These are phyloP conservation scores for Syncephalastrum sp. DNA, from an alignment of 371 early-diverging fungal genomes.

Conservation along the genomic window DNA sequence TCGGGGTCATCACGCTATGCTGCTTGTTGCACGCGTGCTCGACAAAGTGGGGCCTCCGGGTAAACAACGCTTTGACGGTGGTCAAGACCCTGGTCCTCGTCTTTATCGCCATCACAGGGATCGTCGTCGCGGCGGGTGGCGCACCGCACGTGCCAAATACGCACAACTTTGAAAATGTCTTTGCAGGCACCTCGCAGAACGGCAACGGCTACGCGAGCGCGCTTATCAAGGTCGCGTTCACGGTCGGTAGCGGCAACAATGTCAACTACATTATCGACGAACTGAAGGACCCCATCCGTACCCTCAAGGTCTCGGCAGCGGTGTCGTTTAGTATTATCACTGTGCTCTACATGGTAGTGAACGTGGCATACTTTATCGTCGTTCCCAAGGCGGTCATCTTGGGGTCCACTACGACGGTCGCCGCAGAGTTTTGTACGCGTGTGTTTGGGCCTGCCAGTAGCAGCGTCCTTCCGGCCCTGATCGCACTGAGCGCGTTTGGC, in stretches of 20 bases:
- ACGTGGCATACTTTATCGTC: constrained; percentile 36
- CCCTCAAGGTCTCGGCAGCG: constrained; percentile 23
- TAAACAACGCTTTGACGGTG: constrained; percentile 10
- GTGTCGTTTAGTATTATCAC: constrained; percentile 22
- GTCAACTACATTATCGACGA: constrained; percentile 33
- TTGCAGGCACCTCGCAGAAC: constrained; percentile 12
- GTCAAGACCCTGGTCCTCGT: constrained; percentile 17
- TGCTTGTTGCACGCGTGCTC: constrained; percentile 15
- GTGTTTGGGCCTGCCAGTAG: constrained; percentile 25
- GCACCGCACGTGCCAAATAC: constrained; percentile 9
- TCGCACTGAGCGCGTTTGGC: constrained; percentile 26
- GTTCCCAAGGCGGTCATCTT: constrained; percentile 28
- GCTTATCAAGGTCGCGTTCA: constrained; percentile 23
- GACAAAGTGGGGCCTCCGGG: constrained; percentile 12
- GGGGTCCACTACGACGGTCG: constrained; percentile 20
- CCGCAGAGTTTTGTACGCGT: constrained; percentile 30
- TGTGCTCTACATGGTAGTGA: constrained; percentile 30
- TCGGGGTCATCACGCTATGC: constrained; percentile 10
- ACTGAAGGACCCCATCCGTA: constrained; percentile 29
- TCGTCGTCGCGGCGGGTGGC: constrained; percentile 16
- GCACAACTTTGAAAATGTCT: constrained; percentile 10
- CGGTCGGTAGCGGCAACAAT: constrained; percentile 32
- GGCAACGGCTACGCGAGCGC: constrained; percentile 24
- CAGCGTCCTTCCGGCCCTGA: constrained; percentile 18
- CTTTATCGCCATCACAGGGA: constrained; percentile 15